Conservation (phyloP, 768 basidiomycete genomes). For the Russula foetens region DNA sequence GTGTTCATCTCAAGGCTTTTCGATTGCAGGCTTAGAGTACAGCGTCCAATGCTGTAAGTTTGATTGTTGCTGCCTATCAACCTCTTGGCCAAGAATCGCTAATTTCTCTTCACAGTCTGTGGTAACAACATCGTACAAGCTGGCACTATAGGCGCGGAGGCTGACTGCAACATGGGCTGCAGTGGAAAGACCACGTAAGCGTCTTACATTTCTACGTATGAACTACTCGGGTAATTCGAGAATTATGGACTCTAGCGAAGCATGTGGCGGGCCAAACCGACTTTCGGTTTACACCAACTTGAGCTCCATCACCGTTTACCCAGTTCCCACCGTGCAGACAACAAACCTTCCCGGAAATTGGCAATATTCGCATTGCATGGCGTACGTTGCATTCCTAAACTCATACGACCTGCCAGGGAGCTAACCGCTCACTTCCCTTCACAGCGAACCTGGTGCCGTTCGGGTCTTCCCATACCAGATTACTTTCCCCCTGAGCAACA, state of each 20-base stretch:
- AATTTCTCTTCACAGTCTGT: conserved; percentile 43
- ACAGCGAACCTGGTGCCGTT: conserved; percentile 40
- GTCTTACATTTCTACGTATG: background rate
- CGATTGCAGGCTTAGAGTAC: conserved; percentile 66
- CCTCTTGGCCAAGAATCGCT: background rate
- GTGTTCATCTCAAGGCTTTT: conserved; percentile 50
- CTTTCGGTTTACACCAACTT: conserved; percentile 59
- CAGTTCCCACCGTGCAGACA: conserved; percentile 50
- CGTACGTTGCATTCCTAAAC: conserved; percentile 32
- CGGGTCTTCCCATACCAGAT: conserved; percentile 56
- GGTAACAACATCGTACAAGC: conserved; percentile 57
- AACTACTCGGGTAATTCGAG: background rate
- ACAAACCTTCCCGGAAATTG: conserved; percentile 56
- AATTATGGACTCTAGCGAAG: conserved; percentile 37
- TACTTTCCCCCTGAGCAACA: conserved; percentile 52
- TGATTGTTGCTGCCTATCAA: background rate
- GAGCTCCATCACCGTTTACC: conserved; percentile 41
- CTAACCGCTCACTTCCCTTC: background rate
- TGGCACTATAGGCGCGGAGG: conserved; percentile 40
- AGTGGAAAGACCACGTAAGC: conserved; percentile 57
- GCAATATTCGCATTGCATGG: conserved; percentile 58
- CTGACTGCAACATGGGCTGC: conserved; percentile 67
- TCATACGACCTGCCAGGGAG: too few relatives aligned
- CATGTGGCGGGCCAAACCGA: conserved; percentile 68
- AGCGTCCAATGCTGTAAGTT: conserved; percentile 41